Conservation (phyloP, 306 rosid species). For the Casuarina cunninghamiana region DNA sequence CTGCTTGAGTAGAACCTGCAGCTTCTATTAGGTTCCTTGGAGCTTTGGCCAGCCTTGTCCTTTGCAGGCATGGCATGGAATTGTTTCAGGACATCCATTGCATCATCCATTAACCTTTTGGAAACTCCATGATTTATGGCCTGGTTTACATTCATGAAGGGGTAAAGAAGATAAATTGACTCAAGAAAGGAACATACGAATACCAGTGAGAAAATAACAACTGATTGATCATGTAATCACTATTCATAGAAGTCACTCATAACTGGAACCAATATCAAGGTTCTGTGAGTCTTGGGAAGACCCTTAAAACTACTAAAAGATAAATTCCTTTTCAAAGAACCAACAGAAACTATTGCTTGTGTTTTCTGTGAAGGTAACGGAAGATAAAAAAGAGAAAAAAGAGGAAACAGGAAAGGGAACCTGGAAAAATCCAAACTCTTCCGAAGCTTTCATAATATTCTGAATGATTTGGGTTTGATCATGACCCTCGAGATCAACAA, state of each 20-base stretch:
- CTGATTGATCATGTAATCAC: not conserved
- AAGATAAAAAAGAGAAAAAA: not conserved
- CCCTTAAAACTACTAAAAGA: not conserved
- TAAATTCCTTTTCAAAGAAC: not conserved
- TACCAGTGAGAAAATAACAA: not conserved
- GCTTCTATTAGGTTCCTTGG: slow-evolving; percentile 49
- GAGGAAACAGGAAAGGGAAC: slow-evolving; percentile 14
- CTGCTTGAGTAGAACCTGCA: slow-evolving; percentile 67
- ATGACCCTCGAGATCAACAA: slow-evolving; percentile 41
- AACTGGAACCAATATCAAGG: too few species aligned
- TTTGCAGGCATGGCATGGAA: slow-evolving; percentile 58
- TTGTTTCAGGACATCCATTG: slow-evolving; percentile 47
- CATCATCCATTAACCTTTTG: slow-evolving; percentile 38
- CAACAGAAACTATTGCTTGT: not conserved
- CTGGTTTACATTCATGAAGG: slow-evolving; percentile 21
- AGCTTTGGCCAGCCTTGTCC: slow-evolving; percentile 61
- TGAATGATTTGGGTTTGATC: slow-evolving; percentile 35
- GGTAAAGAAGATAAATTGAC: not conserved
- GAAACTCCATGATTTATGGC: slow-evolving; percentile 75
- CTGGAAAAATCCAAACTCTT: slow-evolving; percentile 73
- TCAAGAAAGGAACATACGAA: not conserved
- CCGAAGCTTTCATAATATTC: slow-evolving; percentile 43
- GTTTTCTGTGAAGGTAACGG: not conserved
- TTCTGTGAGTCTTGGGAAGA: too few species aligned
- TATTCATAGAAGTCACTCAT: not conserved